Base-by-base conservation (phyloP, 148 eudicot species). In the Chenopodium suecicum region DNA sequence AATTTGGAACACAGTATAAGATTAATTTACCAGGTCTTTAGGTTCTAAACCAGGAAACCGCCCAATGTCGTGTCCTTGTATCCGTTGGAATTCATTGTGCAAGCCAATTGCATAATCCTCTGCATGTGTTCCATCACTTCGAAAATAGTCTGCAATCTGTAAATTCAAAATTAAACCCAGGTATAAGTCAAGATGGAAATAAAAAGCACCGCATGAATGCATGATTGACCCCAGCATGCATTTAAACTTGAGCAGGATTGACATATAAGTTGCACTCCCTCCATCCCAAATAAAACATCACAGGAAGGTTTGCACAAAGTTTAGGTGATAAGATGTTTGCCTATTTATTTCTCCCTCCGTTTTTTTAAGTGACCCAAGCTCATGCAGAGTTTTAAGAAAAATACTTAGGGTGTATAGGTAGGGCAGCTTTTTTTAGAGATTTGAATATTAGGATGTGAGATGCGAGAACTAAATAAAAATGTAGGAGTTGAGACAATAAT, bases 51-150 rank as follows among this genome's bases (percentile, higher is more conserved):
- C 97, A n/a, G 98, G 98, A 84, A 95, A 95, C 81, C 92, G 94
- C 62, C 98, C 98, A 77, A 93, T 95, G 80, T 93, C 98, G 73
- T 88, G 80, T 78, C 94, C 98, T 50, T 80, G 70, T 68, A 95
- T 87, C 64, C 80, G 91, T 44, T 81, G 90, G 79, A 93, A 93
- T 78, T 92, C 94, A 60, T 83, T 85, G 52, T 93, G 84, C 80
- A 95, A 86, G 70, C 98, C 98, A 37, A 93, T 80, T 80, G 93
- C 87, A 89, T 93, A 95, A 80, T 91, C 93, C 67, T 90, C 97
- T 37, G 94, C 88, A 74, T 77, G 74, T 69, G 87, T 81, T 78
- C 98, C 96, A 77, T 88, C 91, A 88, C 92, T 92, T 85, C 84
- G 89, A 80, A 93, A 82, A 86, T 85, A 95, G 83, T 95, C 97